A percentile compares a stretch with the other conserved stretches of the same genome.
These are phyloP conservation scores for Auxenochlorella protothecoides DNA, from an alignment of 139 green algal genomes.

Conservation along the genomic window DNA sequence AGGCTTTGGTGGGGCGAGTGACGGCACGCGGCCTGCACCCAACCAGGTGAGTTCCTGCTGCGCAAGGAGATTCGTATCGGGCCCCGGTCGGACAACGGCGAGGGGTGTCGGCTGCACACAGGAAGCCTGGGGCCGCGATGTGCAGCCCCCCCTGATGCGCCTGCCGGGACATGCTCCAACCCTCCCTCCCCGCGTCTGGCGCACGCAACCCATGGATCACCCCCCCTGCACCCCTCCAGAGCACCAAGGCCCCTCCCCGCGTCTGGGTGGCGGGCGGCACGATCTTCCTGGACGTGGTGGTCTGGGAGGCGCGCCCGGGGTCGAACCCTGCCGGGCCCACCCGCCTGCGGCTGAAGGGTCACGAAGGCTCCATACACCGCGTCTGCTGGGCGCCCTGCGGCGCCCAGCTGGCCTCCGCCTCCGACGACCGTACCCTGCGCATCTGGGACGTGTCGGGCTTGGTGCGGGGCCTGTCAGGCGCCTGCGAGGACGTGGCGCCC, in stretches of 20 bases:
- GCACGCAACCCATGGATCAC: no score
- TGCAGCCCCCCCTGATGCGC: no score
- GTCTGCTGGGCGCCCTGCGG: constrained; percentile 28
- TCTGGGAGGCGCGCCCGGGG: constrained; percentile 11
- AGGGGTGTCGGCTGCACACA: not conserved
- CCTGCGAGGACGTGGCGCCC: not conserved
- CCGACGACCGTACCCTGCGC: constrained; percentile 35
- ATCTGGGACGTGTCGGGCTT: constrained; percentile 24
- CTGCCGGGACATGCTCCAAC: no score
- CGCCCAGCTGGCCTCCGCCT: constrained; percentile 23
- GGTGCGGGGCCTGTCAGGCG: not conserved
- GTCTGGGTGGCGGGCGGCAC: constrained; percentile 28
- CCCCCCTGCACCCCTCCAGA: not conserved
- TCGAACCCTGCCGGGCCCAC: not conserved
- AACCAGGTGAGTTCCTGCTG: not conserved
- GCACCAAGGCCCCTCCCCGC: not conserved
- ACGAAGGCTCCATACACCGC: constrained; percentile 46
- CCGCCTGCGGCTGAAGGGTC: constrained; percentile 25
- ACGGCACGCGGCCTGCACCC: not conserved
- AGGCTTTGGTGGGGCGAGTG: no score
- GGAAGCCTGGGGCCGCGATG: not conserved
- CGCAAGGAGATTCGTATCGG: no score
- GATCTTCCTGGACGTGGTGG: constrained; percentile 33
- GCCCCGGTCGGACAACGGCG: no score
- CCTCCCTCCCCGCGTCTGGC: no score